Base-by-base conservation (phyloP, 805 yeast species). In the Nakazawaea molendinolei region DNA sequence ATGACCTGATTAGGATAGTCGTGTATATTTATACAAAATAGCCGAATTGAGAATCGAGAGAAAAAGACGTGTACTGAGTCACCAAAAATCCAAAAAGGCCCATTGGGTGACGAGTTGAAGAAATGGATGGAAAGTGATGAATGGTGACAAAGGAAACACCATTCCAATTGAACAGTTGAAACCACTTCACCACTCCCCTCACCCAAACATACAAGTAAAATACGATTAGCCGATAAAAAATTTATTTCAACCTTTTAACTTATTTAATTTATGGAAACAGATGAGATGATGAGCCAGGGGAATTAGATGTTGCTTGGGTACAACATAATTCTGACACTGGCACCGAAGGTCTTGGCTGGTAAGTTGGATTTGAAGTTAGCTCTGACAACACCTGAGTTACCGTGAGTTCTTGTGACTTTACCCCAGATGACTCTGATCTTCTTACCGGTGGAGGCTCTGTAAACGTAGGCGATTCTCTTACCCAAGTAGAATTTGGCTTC, bases 401-500 rank as follows among this genome's bases (percentile, higher is more conserved):
- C 98, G 83, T 92, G 98, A 57, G 97, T 76, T 82, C 97, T 89
- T 74, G 94, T 75, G 57, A 92, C 78, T 78, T 90, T 90, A 71
- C 98, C 98, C 98, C 98, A 92, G 76, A 92, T 87, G 63, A 92
- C 97, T 78, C 97, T 86, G 77, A 90, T 86, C 79, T 92, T 90
- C 60, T 97, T 74, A 76, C 89, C 97, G 79, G 87, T 92, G 63
- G 84, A 72, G 66, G 95, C 95, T 74, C 95, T 86, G 97, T 92
- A 92, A 60, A 92, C 97, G 80, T 86, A 92, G 60, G 97, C 98
- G 55, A 92, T 81, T 71, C 95, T 86, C 86, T 92, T 92, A 76
- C 98, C 98, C 61, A 92, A 79, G 94, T 92, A 92, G 81, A 92
- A 92, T 75, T 86, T 83, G 60, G 98, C 97, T 51, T 90, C 98